These are phyloP conservation scores for Arabidopsis thaliana DNA, from an alignment of 345 rosid genomes.

Conservation along the genomic window DNA sequence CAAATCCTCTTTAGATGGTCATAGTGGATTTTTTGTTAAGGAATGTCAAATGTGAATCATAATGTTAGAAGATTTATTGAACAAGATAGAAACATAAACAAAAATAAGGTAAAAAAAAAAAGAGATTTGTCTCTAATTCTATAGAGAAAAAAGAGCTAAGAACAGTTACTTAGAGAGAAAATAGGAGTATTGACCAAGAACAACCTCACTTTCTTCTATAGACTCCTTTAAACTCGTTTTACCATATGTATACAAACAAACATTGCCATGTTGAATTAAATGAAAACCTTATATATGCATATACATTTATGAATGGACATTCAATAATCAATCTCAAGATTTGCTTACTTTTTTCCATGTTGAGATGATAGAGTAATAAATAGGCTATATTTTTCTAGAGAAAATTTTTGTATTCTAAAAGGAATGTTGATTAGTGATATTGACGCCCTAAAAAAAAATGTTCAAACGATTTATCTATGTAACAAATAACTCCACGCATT, in stretches of 20 bases:
- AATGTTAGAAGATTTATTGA: constrained; percentile 46
- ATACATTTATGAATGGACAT: background rate
- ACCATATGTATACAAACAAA: constrained; percentile 35
- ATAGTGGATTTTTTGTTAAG: constrained; percentile 19
- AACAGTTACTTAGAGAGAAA: constrained; percentile 45
- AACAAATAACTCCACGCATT: background rate
- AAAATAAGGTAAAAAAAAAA: constrained; percentile 10
- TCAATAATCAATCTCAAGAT: constrained; percentile 12
- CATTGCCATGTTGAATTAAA: constrained; percentile 3
- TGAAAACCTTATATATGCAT: constrained; percentile 6
- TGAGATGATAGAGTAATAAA: constrained; percentile 19
- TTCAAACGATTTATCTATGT: background rate
- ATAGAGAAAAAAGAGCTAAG: constrained; percentile 33
- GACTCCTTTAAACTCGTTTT: constrained; percentile 38
- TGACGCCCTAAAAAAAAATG: background rate
- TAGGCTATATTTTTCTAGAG: background rate
- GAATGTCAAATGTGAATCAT: constrained; percentile 37
- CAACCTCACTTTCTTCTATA: constrained; percentile 60
- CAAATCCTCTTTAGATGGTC: constrained; percentile 8
- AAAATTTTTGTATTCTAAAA: background rate
- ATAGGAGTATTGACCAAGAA: constrained; percentile 54
- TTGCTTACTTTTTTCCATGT: background rate
- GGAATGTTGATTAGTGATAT: background rate
- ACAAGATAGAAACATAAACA: background rate
- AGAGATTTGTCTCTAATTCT: constrained; percentile 31